Conservation (phyloP, 306 rosid species). For the Rosa chinensis region DNA sequence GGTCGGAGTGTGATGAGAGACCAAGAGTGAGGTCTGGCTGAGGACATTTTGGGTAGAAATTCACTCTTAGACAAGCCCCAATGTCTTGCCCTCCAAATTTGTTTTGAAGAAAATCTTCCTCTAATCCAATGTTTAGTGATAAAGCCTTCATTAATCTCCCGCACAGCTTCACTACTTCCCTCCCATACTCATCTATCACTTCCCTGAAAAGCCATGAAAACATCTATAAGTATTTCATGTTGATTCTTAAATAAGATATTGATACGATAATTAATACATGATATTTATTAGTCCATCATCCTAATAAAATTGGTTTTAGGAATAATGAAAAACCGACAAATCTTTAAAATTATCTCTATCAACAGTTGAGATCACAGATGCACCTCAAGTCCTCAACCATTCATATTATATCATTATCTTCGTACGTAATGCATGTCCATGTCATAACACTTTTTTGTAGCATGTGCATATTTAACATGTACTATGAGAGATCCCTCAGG, state of each 20-base stretch:
- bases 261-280: not conserved
- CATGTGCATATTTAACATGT: not conserved
- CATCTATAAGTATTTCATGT: not conserved
- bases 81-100: constrained; percentile 71
- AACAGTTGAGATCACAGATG: not conserved
- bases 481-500: not conserved
- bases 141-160: constrained; percentile 60
- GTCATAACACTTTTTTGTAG: not conserved
- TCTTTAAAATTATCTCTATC: not conserved
- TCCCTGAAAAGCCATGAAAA: constrained; percentile 41
- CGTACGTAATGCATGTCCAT: not conserved
- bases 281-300: not conserved
- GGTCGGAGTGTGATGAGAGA: constrained; percentile 85
- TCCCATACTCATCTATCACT: constrained; percentile 81
- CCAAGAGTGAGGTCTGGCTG: constrained; percentile 76
- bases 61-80: constrained; percentile 86
- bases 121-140: constrained; percentile 61
- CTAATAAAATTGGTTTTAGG: not conserved
- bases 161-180: constrained; percentile 66
- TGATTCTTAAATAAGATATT: not conserved
- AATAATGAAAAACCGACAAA: not conserved
- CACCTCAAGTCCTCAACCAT: not conserved
- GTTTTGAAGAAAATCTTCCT: constrained; percentile 46
- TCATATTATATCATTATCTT: not conserved
- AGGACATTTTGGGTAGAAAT: constrained; percentile 80